These are phyloP conservation scores for Lepiota venenata DNA, from an alignment of 768 basidiomycete species.

Conservation along the genomic window DNA sequence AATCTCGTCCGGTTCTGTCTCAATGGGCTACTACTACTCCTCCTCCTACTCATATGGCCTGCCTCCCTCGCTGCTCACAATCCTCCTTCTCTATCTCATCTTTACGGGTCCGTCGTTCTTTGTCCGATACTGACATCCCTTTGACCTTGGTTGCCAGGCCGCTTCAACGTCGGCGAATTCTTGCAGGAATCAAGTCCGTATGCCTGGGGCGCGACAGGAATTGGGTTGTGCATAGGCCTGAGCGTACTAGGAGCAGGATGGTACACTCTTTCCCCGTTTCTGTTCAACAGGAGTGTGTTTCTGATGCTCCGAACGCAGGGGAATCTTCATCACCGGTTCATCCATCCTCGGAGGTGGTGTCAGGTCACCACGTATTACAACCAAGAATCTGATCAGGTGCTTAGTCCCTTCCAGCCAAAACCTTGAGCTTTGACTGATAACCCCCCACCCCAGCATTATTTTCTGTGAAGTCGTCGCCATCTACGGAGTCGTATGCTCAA, in stretches of 20 bases:
- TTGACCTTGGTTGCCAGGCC: conserved; percentile 72
- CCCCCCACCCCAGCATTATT: conserved; percentile 69
- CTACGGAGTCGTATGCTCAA: conserved; percentile 78
- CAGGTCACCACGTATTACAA: conserved; percentile 87
- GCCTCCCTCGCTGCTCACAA: conserved; percentile 55
- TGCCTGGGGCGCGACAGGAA: conserved; percentile 87
- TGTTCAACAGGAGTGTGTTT: not conserved
- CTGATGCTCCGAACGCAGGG: conserved; percentile 52
- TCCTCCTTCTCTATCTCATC: conserved; percentile 82
- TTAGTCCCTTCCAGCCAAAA: conserved; percentile 14
- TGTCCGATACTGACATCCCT: not conserved
- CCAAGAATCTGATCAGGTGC: conserved; percentile 96
- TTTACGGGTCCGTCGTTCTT: conserved; percentile 68
- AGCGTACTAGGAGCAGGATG: conserved; percentile 96
- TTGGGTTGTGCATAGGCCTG: conserved; percentile 90
- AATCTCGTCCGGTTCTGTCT: not conserved
- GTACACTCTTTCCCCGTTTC: conserved; percentile 41
- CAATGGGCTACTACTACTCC: conserved; percentile 48
- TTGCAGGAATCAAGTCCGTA: conserved; percentile 94
- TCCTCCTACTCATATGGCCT: conserved; percentile 67
- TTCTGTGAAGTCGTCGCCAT: conserved; percentile 99
- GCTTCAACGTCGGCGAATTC: conserved; percentile 93
- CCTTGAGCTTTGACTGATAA: not conserved
- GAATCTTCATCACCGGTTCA: conserved; percentile 95
- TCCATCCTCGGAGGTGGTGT: conserved; percentile 97